Evolutionary conservation across 176 grass and related monocot genomes (phyloP).

Genomic region (Musa schizocarpa): DNA sequence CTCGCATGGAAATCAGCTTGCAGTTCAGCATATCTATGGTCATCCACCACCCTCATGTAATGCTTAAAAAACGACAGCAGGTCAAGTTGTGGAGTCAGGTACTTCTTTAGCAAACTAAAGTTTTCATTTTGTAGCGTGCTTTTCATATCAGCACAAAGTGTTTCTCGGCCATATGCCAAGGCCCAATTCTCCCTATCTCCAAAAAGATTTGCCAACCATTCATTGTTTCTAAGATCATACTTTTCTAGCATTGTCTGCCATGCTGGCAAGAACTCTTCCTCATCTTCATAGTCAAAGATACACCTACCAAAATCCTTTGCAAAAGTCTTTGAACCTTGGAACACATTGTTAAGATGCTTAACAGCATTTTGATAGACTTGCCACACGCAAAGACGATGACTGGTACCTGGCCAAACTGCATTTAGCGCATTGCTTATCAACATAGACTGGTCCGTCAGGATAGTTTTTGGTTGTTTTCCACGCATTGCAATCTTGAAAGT

Average conservation of each 20-base stretch:
- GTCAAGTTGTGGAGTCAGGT: constrained; percentile 27
- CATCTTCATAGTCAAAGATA: constrained; percentile 28
- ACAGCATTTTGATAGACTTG: constrained; percentile 28
- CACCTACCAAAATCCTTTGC: constrained; percentile 22
- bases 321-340: constrained; percentile 30
- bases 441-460: constrained; percentile 22
- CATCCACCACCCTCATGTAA: constrained; percentile 37
- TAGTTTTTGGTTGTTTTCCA: constrained; percentile 30
- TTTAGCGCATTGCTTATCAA: constrained; percentile 12
- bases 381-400: constrained; percentile 19
- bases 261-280: constrained; percentile 19
- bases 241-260: constrained; percentile 16
- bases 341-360: constrained; percentile 20
- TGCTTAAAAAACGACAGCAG: constrained; percentile 41
- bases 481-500: constrained; percentile 31
- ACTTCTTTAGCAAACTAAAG: constrained; percentile 34
- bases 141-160: constrained; percentile 29
- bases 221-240: constrained; percentile 24
- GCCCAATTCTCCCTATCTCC: constrained; percentile 26
- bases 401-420: constrained; percentile 18
- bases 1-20: constrained; percentile 35
- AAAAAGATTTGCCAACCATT: constrained; percentile 28
- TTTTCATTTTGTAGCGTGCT: constrained; percentile 27
- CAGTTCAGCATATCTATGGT: constrained; percentile 34
- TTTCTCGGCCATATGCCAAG: constrained; percentile 16